A percentile compares a stretch with the other conserved stretches of the same genome.
Conservation (phyloP, 495 filamentous ascomycete genomes). For the Tuber magnatum region DNA sequence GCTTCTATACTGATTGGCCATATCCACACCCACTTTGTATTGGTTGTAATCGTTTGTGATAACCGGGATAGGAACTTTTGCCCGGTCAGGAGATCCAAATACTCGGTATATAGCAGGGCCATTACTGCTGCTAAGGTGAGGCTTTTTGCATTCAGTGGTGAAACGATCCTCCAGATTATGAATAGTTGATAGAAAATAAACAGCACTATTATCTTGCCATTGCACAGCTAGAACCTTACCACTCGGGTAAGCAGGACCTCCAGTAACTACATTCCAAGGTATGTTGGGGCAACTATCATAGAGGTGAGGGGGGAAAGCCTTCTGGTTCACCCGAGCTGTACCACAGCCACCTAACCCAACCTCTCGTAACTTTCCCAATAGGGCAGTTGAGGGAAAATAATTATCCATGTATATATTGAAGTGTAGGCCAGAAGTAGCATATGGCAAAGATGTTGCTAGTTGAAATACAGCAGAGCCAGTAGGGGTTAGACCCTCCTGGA, state of each 20-base stretch:
- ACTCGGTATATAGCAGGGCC: slow-evolving; percentile 14
- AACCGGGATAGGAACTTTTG: slow-evolving; percentile 15
- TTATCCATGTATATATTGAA: slow-evolving; percentile 10
- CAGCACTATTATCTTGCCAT: slow-evolving; percentile 19
- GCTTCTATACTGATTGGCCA: slow-evolving; percentile 14
- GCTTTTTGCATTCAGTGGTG: background rate
- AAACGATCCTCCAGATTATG: slow-evolving; percentile 10
- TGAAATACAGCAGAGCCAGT: slow-evolving; percentile 9
- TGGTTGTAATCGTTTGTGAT: slow-evolving; percentile 31
- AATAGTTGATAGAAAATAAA: slow-evolving; percentile 10
- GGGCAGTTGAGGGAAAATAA: background rate
- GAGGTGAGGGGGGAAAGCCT: too few species aligned
- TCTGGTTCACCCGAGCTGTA: too few species aligned
- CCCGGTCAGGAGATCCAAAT: slow-evolving; percentile 17
- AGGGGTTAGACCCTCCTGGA: slow-evolving; percentile 9
- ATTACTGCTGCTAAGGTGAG: slow-evolving; percentile 16
- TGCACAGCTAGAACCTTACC: too few species aligned
- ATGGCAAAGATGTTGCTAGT: slow-evolving; percentile 4
- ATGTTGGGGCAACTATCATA: too few species aligned
- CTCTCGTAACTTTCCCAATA: background rate
- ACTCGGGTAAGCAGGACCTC: too few species aligned
- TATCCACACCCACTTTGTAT: too few species aligned
- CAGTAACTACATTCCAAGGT: too few species aligned
- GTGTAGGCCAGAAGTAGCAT: slow-evolving; percentile 2
- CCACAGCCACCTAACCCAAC: too few species aligned